Conservation (phyloP, 345 rosid genomes). For the Pistacia vera region DNA sequence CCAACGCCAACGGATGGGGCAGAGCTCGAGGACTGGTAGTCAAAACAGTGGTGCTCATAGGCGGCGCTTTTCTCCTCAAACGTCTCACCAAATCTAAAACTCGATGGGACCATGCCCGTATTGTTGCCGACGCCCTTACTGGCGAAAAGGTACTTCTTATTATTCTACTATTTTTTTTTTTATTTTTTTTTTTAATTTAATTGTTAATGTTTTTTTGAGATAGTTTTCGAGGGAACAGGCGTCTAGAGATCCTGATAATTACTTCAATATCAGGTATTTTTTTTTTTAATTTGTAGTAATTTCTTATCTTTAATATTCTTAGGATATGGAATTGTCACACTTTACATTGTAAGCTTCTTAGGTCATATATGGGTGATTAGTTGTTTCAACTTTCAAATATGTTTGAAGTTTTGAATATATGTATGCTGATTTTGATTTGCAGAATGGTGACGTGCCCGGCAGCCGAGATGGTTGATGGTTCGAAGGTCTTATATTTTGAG, state of each 20-base stretch:
- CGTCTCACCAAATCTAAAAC: conserved; percentile 92
- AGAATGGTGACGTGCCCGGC: conserved; percentile 84
- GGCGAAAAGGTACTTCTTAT: conserved; percentile 68
- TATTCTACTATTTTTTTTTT: background rate
- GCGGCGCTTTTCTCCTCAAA: conserved; percentile 77
- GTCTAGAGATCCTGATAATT: conserved; percentile 81
- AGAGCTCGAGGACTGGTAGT: conserved; percentile 64
- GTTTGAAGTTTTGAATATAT: background rate
- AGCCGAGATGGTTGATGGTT: conserved; percentile 91
- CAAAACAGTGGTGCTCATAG: conserved; percentile 74
- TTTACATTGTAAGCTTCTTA: background rate
- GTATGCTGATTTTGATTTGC: conserved; percentile 24
- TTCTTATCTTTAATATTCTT: background rate
- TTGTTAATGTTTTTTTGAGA: conserved; percentile 3
- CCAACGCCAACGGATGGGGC: conserved; percentile 76
- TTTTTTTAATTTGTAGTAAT: background rate
- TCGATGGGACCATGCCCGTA: conserved; percentile 84
- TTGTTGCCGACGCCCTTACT: conserved; percentile 74
- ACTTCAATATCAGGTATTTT: conserved; percentile 81
- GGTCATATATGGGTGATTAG: background rate
- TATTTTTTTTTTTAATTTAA: background rate
- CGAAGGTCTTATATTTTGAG: conserved; percentile 73
- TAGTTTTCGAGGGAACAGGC: conserved; percentile 92
- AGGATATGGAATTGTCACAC: background rate
- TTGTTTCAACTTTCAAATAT: background rate